Evolutionary conservation across 2,329 filamentous ascomycete genomes (phyloP).

Genomic region (Elsinoe fawcettii): DNA sequence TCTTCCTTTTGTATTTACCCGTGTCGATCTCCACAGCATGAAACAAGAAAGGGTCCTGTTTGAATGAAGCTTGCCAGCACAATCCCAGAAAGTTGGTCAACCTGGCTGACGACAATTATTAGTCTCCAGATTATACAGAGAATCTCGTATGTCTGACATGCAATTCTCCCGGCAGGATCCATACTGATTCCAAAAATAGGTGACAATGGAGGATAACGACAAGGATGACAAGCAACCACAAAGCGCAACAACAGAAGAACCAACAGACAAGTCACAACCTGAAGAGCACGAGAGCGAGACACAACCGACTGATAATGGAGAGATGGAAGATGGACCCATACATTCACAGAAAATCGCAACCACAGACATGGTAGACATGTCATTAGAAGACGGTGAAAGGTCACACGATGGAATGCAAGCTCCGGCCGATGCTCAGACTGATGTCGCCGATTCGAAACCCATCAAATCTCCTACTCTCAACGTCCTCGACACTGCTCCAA

Average conservation of each 20-base stretch:
- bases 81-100: slow-evolving; percentile 1
- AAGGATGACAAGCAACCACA: slow-evolving; percentile 2
- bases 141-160: slow-evolving; percentile 2
- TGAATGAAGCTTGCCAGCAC: not conserved
- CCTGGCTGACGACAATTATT: slow-evolving; percentile 7
- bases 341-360: slow-evolving; percentile 12
- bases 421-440: slow-evolving; percentile 1
- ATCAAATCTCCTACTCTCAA: not conserved
- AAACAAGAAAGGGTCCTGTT: slow-evolving; percentile 4
- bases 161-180: not conserved
- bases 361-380: slow-evolving; percentile 6
- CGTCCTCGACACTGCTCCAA: slow-evolving; percentile 6
- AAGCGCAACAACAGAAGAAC: slow-evolving; percentile 3
- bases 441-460: not conserved
- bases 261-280: slow-evolving; percentile 6
- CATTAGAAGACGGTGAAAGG: slow-evolving; percentile 6
- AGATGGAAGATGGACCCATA: not conserved
- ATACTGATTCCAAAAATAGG: slow-evolving; percentile 9
- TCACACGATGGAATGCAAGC: not conserved
- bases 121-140: slow-evolving; percentile 6
- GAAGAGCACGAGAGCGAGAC: slow-evolving; percentile 4
- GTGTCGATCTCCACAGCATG: slow-evolving; percentile 9
- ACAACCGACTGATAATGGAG: not conserved
- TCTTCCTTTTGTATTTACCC: not conserved
- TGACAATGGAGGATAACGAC: slow-evolving; percentile 14